Evolutionary conservation across 345 rosid genomes (phyloP).

Genomic region (Eutrema yunnanense): DNA sequence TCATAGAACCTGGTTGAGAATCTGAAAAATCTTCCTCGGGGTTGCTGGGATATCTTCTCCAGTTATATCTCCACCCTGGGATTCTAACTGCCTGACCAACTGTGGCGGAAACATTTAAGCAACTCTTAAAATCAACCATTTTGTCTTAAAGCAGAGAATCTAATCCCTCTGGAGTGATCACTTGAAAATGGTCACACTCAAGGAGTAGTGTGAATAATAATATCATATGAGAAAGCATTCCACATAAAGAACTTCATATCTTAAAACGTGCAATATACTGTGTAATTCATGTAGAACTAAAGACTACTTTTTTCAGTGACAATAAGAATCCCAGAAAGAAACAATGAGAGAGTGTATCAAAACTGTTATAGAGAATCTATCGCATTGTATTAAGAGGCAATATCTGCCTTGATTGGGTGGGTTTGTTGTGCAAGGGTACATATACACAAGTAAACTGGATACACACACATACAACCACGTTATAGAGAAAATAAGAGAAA

Average conservation of each 20-base stretch:
- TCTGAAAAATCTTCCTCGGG: constrained; percentile 66
- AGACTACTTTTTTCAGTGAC: not conserved
- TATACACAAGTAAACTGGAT: not conserved
- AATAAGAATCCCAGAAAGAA: not conserved
- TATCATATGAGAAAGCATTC: not conserved
- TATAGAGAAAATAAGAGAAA: constrained; percentile 10
- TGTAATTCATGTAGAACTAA: not conserved
- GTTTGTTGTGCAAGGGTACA: not conserved
- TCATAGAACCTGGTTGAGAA: constrained; percentile 61
- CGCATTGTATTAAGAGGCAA: not conserved
- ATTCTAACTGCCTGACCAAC: constrained; percentile 70
- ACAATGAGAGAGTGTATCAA: not conserved
- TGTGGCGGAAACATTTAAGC: constrained; percentile 31
- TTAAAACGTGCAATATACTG: not conserved
- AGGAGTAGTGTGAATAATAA: not conserved
- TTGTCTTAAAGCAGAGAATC: not conserved
- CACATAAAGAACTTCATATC: not conserved
- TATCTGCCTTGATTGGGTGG: not conserved
- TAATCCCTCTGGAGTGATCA: not conserved
- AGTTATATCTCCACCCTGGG: constrained; percentile 58
- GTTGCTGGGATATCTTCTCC: constrained; percentile 59
- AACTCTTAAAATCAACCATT: not conserved
- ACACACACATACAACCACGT: not conserved
- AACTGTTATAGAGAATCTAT: not conserved
- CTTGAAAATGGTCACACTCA: not conserved